These are phyloP conservation scores for Apiospora marii DNA, from an alignment of 2,329 filamentous ascomycete genomes.

Conservation along the genomic window DNA sequence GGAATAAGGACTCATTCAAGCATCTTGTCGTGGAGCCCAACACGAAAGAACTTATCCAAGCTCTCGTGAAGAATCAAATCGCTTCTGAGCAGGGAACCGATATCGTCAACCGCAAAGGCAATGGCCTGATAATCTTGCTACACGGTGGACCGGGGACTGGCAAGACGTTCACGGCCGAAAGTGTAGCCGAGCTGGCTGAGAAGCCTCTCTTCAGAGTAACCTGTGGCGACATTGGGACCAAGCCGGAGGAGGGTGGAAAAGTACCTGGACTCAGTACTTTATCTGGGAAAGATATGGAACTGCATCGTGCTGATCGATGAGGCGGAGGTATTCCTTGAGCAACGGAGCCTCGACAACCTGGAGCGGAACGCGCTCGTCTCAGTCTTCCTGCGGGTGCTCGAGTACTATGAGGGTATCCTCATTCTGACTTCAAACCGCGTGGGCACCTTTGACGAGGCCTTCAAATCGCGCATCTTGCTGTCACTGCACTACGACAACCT, in stretches of 20 bases:
- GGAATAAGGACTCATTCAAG: slow-evolving; percentile 57
- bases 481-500: slow-evolving; percentile 34
- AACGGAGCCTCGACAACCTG: slow-evolving; percentile 36
- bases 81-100: slow-evolving; percentile 7
- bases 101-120: slow-evolving; percentile 31
- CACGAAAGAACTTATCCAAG: slow-evolving; percentile 59
- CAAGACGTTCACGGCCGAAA: slow-evolving; percentile 43
- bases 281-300: slow-evolving; percentile 51
- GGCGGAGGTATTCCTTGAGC: slow-evolving; percentile 44
- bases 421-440: slow-evolving; percentile 36
- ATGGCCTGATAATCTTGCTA: slow-evolving; percentile 54
- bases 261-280: slow-evolving; percentile 39
- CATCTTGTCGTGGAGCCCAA: slow-evolving; percentile 57
- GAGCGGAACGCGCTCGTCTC: slow-evolving; percentile 32
- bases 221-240: slow-evolving; percentile 41
- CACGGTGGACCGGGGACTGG: slow-evolving; percentile 37
- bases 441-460: slow-evolving; percentile 35
- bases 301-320: slow-evolving; percentile 44
- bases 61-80: slow-evolving; percentile 42
- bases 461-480: slow-evolving; percentile 35
- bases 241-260: slow-evolving; percentile 35
- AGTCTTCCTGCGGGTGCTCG: slow-evolving; percentile 32
- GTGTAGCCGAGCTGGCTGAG: slow-evolving; percentile 45
- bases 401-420: slow-evolving; percentile 33
- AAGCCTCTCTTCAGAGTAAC: slow-evolving; percentile 44